Conservation (phyloP, 306 rosid species). For the Prunus armeniaca region DNA sequence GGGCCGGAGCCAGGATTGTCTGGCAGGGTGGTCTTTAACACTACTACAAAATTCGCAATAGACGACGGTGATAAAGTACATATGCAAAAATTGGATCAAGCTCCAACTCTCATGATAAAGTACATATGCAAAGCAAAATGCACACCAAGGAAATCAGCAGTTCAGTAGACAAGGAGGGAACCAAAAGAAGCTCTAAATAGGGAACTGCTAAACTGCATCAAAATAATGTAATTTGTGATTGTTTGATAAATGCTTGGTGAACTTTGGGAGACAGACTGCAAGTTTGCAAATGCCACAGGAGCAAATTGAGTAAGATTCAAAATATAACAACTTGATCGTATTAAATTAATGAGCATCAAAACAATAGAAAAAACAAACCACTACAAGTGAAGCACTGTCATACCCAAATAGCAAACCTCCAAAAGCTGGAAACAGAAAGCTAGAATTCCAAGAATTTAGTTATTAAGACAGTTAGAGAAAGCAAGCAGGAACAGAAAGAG, state of each 20-base stretch:
- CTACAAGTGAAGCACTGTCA: conserved; percentile 54
- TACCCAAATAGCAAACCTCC: conserved; percentile 96
- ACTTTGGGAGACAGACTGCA: not conserved
- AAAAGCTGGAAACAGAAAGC: conserved; percentile 92
- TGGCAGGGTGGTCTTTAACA: no score
- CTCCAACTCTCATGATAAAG: conserved; percentile 20
- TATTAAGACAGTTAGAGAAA: not conserved
- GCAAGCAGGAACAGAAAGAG: no score
- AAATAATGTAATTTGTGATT: not conserved
- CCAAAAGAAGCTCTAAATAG: conserved; percentile 93
- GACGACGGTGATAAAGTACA: no score
- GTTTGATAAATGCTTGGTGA: not conserved
- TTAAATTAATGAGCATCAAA: conserved; percentile 1
- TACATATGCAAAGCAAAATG: conserved; percentile 23
- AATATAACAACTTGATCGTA: not conserved
- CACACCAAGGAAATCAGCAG: conserved; percentile 90
- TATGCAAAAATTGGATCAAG: conserved; percentile 1
- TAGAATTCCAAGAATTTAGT: conserved; percentile 31
- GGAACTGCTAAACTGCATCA: conserved; percentile 78
- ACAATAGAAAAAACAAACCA: conserved; percentile 5
- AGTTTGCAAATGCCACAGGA: conserved; percentile 11
- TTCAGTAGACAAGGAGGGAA: conserved; percentile 67
- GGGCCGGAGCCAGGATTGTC: no score
- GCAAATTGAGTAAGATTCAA: conserved; percentile 17
- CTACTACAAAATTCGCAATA: no score